phyloP scores from a whole-genome alignment of 306 rosid species.

The Cyclanthera cordifolia region DNA sequence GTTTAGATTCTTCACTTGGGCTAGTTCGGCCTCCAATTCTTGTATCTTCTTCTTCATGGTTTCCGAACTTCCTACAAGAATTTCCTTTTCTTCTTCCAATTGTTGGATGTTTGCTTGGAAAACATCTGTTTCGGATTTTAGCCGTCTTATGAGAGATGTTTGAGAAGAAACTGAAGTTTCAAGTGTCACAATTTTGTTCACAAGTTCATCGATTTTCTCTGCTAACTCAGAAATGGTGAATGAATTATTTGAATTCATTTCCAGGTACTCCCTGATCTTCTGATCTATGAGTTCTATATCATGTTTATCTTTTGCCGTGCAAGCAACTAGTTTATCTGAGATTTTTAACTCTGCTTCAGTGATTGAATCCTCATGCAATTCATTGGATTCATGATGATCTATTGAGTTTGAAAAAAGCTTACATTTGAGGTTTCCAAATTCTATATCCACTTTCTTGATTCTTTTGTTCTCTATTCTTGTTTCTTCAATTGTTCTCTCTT shows the following conservation, averaged over 20 bases:
- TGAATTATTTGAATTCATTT: constrained; percentile 27
- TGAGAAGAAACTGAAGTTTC: constrained; percentile 61
- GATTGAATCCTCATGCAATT: background rate
- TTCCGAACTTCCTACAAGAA: constrained; percentile 42
- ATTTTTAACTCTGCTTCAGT: constrained; percentile 15
- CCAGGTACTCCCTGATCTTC: constrained; percentile 27
- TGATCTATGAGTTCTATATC: constrained; percentile 16
- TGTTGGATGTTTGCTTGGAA: constrained; percentile 37
- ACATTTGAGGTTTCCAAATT: constrained; percentile 33
- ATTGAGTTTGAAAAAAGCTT: constrained; percentile 24
- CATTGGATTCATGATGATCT: background rate
- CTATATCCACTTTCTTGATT: constrained; percentile 34
- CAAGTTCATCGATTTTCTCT: constrained; percentile 71
- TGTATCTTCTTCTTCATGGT: constrained; percentile 29
- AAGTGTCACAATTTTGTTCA: constrained; percentile 44
- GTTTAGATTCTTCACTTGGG: constrained; percentile 30
- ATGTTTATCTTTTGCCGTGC: constrained; percentile 13
- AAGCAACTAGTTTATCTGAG: constrained; percentile 22
- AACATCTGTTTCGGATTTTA: constrained; percentile 53
- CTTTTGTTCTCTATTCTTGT: constrained; percentile 34
- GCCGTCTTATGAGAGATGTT: constrained; percentile 37
- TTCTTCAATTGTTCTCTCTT: constrained; percentile 40
- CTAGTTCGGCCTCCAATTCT: constrained; percentile 59
- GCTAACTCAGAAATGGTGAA: constrained; percentile 51
- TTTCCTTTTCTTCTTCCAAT: constrained; percentile 64